Evolutionary conservation across 140 eudicot genomes (phyloP).

Genomic region (Oenanthe javanica): DNA sequence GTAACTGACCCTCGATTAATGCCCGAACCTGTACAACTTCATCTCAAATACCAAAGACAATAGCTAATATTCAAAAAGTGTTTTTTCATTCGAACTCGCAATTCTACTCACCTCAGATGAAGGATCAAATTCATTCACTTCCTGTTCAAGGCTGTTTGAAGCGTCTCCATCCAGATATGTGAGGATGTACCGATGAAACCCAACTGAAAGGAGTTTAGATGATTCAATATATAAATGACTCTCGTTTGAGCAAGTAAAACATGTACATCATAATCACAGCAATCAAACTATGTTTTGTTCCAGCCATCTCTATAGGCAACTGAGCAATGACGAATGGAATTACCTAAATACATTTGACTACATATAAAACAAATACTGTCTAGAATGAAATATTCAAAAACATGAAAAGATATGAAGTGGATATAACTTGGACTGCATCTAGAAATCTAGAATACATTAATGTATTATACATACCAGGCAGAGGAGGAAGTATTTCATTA

Average conservation of each 20-base stretch:
- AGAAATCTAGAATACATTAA: neutral
- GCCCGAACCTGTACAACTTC: conserved; percentile 59
- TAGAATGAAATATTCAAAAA: no score
- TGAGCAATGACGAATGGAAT: neutral
- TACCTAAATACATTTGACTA: neutral
- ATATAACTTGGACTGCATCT: neutral
- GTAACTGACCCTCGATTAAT: conserved; percentile 75
- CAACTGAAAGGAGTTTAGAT: conserved; percentile 35
- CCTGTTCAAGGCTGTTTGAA: conserved; percentile 43
- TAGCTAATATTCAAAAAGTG: neutral
- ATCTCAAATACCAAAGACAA: neutral
- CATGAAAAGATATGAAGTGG: neutral
- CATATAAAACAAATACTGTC: neutral
- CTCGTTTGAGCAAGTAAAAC: neutral
- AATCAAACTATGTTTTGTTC: neutral
- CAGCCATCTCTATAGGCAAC: neutral
- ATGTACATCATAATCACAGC: neutral
- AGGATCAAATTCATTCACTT: conserved; percentile 40
- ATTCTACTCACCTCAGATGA: neutral
- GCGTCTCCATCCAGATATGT: conserved; percentile 51
- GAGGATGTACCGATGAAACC: conserved; percentile 64
- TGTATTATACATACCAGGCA: conserved; percentile 56
- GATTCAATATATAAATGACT: neutral
- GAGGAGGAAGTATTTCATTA: conserved; percentile 89
- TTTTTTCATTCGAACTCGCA: neutral